These are phyloP conservation scores for Agrostemma githago DNA, from an alignment of 148 eudicot species.

Conservation along the genomic window DNA sequence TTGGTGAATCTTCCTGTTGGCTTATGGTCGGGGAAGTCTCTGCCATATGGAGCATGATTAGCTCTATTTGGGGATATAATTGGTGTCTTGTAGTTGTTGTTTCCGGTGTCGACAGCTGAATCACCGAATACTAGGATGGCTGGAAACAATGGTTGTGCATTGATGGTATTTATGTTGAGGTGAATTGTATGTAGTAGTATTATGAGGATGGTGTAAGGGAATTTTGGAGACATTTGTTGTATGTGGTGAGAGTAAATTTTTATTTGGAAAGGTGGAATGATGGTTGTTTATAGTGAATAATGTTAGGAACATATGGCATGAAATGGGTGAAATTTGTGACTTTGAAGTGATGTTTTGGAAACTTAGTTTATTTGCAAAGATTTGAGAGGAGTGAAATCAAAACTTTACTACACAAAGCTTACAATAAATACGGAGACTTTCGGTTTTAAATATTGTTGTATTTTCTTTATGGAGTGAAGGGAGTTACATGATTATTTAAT, in stretches of 20 bases:
- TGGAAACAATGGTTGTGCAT: slow-evolving; percentile 36
- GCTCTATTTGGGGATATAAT: slow-evolving; percentile 31
- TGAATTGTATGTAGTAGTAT: neutral
- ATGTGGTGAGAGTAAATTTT: neutral
- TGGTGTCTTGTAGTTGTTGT: slow-evolving; percentile 44
- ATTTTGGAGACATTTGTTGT: slow-evolving; percentile 16
- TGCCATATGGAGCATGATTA: slow-evolving; percentile 57
- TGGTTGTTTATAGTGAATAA: slow-evolving; percentile 14
- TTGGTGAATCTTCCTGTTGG: slow-evolving; percentile 56
- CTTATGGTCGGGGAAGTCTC: slow-evolving; percentile 35
- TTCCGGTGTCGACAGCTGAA: slow-evolving; percentile 61
- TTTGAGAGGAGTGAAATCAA: slow-evolving; percentile 6
- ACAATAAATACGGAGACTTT: neutral
- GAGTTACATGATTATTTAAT: no score
- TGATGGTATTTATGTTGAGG: slow-evolving; percentile 7
- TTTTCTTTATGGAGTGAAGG: no score
- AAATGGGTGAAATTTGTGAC: slow-evolving; percentile 9
- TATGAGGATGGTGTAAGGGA: neutral
- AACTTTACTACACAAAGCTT: neutral
- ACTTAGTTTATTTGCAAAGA: slow-evolving; percentile 22
- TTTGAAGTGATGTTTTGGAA: slow-evolving; percentile 13
- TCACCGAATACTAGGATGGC: slow-evolving; percentile 62
- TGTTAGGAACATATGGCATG: slow-evolving; percentile 14
- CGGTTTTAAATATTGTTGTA: no score
- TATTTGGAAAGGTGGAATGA: slow-evolving; percentile 3